Evolutionary conservation across 2,329 filamentous ascomycete species (phyloP), one percentile per base, ranked within the genome.

Genomic region (Penicillium frequentans): DNA sequence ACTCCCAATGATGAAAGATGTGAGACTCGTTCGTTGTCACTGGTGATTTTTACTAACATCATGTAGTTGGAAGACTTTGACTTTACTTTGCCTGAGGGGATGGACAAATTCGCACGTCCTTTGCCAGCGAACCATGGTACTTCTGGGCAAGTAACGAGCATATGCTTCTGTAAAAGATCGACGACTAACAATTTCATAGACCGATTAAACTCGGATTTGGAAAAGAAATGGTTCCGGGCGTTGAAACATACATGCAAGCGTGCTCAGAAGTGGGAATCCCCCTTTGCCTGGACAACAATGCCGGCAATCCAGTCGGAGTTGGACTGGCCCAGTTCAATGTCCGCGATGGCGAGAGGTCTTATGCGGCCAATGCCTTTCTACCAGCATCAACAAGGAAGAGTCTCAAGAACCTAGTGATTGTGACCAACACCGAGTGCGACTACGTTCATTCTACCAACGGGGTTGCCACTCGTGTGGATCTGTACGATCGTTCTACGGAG

Each of bases 281-380:
- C 16, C 21, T 54, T 24, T 54, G 52, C n/a, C 35, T 37, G 5
- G 52, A 54, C 26, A 54, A 42, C 13, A 54, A 54, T 8, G 39
- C 52, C 10, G 52, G 52, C 19, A 55, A 55, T 31, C 53, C 53
- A 37, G 47, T 55, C 5, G 53, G 53, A 1, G 53, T 55, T 27
- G 53, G 53, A n/a, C 7, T 55, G 23, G 53, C 53, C n/a, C 53
- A 55, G 31, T 55, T 55, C 23, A 55, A 55, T n/a, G 53, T 50
- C 27, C 53, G 53, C 4, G 24, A 47, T 50, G 53, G 53, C 21
- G 37, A 55, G 39, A 55, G 53, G 37, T 33, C 7, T n/a, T 55
- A 55, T 29, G 46, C 53, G n/a, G 53, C 53, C 2, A 55, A 55
- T 39, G 27, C 47, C 7, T 55, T 49, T 16, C 26, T 55, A 5